Percentiles rank a stretch among this genome's conserved stretches.
Evolutionary conservation across 2,329 filamentous ascomycete species (phyloP).

Genomic region (Fusarium hainanense): DNA sequence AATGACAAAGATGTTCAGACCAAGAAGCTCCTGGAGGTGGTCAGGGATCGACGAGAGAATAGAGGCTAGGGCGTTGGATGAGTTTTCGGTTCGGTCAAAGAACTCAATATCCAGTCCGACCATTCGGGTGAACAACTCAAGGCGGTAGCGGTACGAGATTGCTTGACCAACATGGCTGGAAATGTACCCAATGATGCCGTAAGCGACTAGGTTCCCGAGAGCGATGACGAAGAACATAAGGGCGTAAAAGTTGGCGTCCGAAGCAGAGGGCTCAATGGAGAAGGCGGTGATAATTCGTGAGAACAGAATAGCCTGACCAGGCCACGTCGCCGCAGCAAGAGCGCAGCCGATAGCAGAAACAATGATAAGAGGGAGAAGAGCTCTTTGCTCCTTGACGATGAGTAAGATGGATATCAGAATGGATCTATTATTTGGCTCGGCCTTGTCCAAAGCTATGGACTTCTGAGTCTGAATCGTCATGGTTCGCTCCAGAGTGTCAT

Average conservation of each 20-base stretch:
- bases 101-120: constrained; percentile 56
- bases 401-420: constrained; percentile 23
- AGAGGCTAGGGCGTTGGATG: constrained; percentile 49
- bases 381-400: constrained; percentile 26
- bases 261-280: constrained; percentile 7
- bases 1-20: constrained; percentile 56
- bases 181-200: constrained; percentile 35
- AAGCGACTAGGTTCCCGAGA: constrained; percentile 35
- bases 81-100: constrained; percentile 50
- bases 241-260: constrained; percentile 52
- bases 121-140: constrained; percentile 46
- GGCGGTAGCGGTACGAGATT: constrained; percentile 42
- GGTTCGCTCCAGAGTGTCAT: background rate
- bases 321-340: constrained; percentile 45
- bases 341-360: background rate
- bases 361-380: constrained; percentile 13
- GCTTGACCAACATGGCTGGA: constrained; percentile 35
- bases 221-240: constrained; percentile 48
- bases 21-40: constrained; percentile 59
- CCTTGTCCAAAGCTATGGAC: background rate
- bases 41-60: constrained; percentile 50
- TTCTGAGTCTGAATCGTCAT: constrained; percentile 19
- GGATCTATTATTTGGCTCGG: background rate
- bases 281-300: constrained; percentile 48
- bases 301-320: constrained; percentile 50